Evolutionary conservation across 2,329 filamentous ascomycete species (phyloP), one percentile per base, ranked within the genome.

Genomic region (Pseudocercospora vitis): DNA sequence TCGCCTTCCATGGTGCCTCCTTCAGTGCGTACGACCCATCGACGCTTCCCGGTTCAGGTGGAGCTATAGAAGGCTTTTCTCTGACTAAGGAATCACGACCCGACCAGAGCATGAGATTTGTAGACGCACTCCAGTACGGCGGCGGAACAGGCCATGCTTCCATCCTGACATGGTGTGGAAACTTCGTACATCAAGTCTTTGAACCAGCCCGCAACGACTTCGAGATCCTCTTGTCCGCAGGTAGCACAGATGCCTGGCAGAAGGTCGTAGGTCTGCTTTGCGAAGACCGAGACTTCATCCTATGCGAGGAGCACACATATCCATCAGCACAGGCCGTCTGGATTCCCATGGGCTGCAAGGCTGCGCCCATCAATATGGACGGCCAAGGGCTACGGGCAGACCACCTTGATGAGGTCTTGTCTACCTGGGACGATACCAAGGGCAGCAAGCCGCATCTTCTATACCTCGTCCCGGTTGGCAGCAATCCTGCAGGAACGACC

Each of bases 201-300:
- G 14, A 19, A 8, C 47, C 47, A 6, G 47, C 47, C 14, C 28
- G 18, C 32, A 29, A 11, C 18, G 47, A 49, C n/a, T 49, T 23
- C 16, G 47, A 49, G n/a, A 49, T 49, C 32, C 24, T 49, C 9
- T 26, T 49, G 6, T 37, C 26, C n/a, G 31, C 6, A 11, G 47
- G 47, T 3, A 49, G 26, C n/a, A 49, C 47, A 12, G 47, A 49
- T 39, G 47, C 26, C 23, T 49, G 47, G 47, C 32, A 49, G n/a
- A 49, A 49, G 26, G 23, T 39, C 21, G 32, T 49, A 3, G 47
- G 47, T 8, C 14, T 49, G 12, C 21, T 49, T 12, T 49, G 47
- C 14, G 47, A 49, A 39, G 31, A 49, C 39, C 21, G 32, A 14
- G 47, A 49, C 21, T 37, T 24, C 9, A 49, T 49, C 32, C 14